A percentile compares a stretch with the other conserved stretches of the same genome.
Evolutionary conservation across 176 grass and related monocot genomes (phyloP).

Genomic region (Hordeum marinum): DNA sequence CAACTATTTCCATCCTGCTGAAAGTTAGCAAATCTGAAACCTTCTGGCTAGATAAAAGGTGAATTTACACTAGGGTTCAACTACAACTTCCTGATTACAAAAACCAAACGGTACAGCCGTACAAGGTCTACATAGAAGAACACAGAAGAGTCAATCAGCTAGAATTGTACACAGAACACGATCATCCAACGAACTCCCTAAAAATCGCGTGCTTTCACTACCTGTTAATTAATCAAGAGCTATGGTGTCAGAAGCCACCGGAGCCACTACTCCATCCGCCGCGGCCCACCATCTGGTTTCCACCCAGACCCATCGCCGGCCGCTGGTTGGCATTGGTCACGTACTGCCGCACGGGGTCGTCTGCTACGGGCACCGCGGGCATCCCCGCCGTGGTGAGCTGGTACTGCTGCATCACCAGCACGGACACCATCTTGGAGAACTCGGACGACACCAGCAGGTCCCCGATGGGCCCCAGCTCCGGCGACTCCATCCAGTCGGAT

Average conservation of each 20-base stretch:
- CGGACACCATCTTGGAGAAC: constrained; percentile 40
- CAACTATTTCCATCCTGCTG: no score
- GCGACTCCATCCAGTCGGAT: constrained; percentile 53
- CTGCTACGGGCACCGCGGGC: neutral
- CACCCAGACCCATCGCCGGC: neutral
- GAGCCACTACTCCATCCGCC: neutral
- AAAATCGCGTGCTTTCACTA: neutral
- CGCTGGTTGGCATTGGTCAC: constrained; percentile 44
- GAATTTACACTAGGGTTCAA: no score
- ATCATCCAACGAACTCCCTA: neutral
- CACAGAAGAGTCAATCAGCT: neutral
- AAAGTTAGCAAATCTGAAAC: no score
- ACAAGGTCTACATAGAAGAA: neutral
- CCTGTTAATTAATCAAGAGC: neutral
- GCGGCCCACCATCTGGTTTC: constrained; percentile 10
- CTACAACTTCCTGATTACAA: no score
- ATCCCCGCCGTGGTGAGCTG: constrained; percentile 10
- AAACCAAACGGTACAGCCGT: no score
- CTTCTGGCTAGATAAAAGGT: no score
- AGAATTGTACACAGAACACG: constrained; percentile 15
- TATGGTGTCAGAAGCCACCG: neutral
- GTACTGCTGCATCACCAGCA: constrained; percentile 65
- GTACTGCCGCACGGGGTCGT: constrained; percentile 41
- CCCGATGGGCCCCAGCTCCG: constrained; percentile 66
- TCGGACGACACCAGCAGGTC: constrained; percentile 50